phyloP scores from a whole-genome alignment of 495 filamentous ascomycete species.

The Parmelia sp. region DNA sequence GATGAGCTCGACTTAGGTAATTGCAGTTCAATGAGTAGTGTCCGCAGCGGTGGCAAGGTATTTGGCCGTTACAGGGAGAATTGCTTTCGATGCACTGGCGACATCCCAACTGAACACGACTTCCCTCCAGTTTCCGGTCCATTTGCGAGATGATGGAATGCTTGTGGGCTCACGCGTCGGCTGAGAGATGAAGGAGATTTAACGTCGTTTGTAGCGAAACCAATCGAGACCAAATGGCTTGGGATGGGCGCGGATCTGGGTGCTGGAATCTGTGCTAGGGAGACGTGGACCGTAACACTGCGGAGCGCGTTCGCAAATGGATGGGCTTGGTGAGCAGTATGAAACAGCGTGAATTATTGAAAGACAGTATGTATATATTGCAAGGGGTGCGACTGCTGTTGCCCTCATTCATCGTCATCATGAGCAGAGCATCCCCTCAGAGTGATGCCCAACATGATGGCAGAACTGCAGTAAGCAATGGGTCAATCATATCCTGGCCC shows the following conservation, averaged over 20 bases:
- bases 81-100: not conserved
- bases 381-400: not conserved
- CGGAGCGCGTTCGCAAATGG: not conserved
- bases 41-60: not conserved
- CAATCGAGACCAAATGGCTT: not conserved
- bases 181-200: not conserved
- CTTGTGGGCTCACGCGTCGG: not conserved
- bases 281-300: not conserved
- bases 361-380: not conserved
- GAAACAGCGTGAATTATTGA: not conserved
- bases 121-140: constrained; percentile 1
- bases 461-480: constrained; percentile 1
- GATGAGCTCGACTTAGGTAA: not conserved
- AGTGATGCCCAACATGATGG: constrained; percentile 1
- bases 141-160: not conserved
- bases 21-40: not conserved
- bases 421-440: not conserved
- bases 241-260: not conserved
- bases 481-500: not conserved
- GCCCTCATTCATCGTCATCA: not conserved
- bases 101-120: constrained; percentile 1
- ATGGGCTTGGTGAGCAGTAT: not conserved
- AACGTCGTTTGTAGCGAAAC: not conserved
- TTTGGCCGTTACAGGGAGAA: not conserved
- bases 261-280: not conserved